Percentiles rank a stretch among this genome's conserved stretches.
phyloP scores from a whole-genome alignment of 768 basidiomycete species.

The Tulasnella sp. region DNA sequence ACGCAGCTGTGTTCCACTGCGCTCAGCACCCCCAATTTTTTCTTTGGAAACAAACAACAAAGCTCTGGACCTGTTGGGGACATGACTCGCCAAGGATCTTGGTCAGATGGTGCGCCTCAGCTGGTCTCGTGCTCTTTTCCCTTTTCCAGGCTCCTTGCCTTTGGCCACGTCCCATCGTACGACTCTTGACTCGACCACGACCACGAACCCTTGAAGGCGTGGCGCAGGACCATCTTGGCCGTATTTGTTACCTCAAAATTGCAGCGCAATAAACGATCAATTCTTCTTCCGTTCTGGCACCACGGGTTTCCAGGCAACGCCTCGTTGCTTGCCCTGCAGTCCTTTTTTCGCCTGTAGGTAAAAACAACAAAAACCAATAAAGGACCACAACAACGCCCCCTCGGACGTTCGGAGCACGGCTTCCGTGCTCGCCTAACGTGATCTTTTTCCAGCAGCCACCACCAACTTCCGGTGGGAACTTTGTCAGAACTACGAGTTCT shows the following conservation, averaged over 20 bases:
- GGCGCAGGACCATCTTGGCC: not conserved
- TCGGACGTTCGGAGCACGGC: not conserved
- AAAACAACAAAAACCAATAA: not conserved
- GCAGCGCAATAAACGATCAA: not conserved
- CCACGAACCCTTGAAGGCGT: not conserved
- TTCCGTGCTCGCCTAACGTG: not conserved
- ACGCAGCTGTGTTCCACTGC: not conserved
- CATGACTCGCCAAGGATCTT: not conserved
- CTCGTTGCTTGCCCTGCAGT: not conserved
- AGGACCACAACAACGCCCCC: not conserved
- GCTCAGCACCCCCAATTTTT: not conserved
- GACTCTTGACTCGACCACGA: slow-evolving; percentile 7
- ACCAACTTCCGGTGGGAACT: not conserved
- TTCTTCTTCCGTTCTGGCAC: not conserved
- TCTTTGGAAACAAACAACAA: not conserved
- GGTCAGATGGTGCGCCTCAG: not conserved
- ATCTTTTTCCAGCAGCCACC: not conserved
- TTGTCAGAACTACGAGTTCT: not conserved
- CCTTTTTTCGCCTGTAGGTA: not conserved
- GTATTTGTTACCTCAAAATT: not conserved
- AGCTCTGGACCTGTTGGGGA: slow-evolving; percentile 1
- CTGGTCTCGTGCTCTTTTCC: not conserved
- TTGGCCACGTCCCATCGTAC: not conserved
- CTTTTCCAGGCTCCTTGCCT: not conserved
- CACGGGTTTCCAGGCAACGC: slow-evolving; percentile 2